Percentiles rank a stretch among this genome's conserved stretches.
Evolutionary conservation across 75 land plant genomes (phyloP).

Genomic region (Pinus taeda): DNA sequence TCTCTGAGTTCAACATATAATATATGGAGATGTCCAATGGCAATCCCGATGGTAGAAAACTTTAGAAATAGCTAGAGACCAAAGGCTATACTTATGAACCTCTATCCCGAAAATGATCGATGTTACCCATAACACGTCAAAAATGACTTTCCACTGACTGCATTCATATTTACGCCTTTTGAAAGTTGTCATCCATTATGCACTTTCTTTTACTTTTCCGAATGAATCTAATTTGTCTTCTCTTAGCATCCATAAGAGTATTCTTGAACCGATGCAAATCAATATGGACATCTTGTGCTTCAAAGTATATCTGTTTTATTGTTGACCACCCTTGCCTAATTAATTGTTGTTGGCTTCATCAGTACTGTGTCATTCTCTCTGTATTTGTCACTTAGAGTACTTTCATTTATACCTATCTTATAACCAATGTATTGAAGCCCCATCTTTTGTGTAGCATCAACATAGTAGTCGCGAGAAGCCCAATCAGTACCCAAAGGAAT

Average conservation of each 20-base stretch:
- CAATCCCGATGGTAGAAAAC: not conserved
- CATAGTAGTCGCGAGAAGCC: slow-evolving; percentile 44
- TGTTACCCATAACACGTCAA: not conserved
- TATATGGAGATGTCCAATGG: not conserved
- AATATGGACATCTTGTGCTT: slow-evolving; percentile 40
- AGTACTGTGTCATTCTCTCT: slow-evolving; percentile 27
- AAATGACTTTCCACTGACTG: not conserved
- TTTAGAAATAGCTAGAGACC: not conserved
- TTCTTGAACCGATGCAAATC: slow-evolving; percentile 27
- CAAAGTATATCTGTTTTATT: slow-evolving; percentile 38
- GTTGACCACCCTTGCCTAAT: slow-evolving; percentile 24
- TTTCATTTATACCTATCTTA: slow-evolving; percentile 37
- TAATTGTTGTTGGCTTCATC: slow-evolving; percentile 17
- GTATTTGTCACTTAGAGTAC: slow-evolving; percentile 42
- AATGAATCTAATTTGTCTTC: not conserved
- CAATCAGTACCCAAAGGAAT: slow-evolving; percentile 48
- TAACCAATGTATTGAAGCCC: slow-evolving; percentile 52
- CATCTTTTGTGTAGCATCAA: slow-evolving; percentile 29
- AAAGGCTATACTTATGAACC: not conserved
- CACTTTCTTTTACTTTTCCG: not conserved
- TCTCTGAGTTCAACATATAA: not conserved
- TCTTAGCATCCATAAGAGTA: slow-evolving; percentile 7
- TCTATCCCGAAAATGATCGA: not conserved
- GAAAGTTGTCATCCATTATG: not conserved
- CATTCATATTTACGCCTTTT: not conserved